Evolutionary conservation across 2,329 filamentous ascomycete species (phyloP).

Genomic region (Cordyceps tenuipes): DNA sequence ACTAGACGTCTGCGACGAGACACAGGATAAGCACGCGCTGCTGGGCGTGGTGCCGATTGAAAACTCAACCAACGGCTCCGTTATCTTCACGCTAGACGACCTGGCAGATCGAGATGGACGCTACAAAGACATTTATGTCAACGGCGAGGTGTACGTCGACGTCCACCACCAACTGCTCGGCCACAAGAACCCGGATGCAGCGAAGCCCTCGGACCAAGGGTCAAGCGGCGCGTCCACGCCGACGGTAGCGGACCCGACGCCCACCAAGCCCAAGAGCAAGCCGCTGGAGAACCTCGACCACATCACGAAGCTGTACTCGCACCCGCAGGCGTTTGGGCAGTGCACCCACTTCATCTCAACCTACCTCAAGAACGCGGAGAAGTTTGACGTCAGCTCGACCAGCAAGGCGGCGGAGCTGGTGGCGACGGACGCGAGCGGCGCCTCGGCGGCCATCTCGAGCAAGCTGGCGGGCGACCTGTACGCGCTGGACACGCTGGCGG

Average conservation of each 20-base stretch:
- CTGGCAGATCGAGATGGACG: constrained; percentile 63
- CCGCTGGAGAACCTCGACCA: constrained; percentile 47
- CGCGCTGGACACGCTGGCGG: constrained; percentile 60
- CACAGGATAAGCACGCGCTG: constrained; percentile 56
- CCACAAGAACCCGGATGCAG: constrained; percentile 20
- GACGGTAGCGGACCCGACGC: constrained; percentile 37
- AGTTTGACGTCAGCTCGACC: constrained; percentile 77
- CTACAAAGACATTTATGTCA: constrained; percentile 65
- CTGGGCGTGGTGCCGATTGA: constrained; percentile 89
- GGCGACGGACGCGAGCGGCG: constrained; percentile 46
- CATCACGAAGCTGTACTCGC: constrained; percentile 75
- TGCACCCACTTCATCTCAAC: constrained; percentile 66
- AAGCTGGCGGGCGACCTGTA: constrained; percentile 62
- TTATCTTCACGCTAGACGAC: constrained; percentile 82
- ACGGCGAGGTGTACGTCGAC: constrained; percentile 75
- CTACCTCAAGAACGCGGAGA: constrained; percentile 65
- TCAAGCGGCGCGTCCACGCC: constrained; percentile 41
- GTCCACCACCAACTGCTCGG: constrained; percentile 85
- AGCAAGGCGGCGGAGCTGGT: constrained; percentile 77
- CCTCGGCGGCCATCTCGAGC: constrained; percentile 70
- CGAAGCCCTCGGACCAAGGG: background rate
- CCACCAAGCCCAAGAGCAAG: constrained; percentile 35
- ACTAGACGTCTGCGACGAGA: constrained; percentile 68
- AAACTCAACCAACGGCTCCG: constrained; percentile 90
- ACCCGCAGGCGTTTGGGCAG: constrained; percentile 93